Base-by-base conservation (phyloP, 306 rosid species). In the Boehmeria nivea region DNA sequence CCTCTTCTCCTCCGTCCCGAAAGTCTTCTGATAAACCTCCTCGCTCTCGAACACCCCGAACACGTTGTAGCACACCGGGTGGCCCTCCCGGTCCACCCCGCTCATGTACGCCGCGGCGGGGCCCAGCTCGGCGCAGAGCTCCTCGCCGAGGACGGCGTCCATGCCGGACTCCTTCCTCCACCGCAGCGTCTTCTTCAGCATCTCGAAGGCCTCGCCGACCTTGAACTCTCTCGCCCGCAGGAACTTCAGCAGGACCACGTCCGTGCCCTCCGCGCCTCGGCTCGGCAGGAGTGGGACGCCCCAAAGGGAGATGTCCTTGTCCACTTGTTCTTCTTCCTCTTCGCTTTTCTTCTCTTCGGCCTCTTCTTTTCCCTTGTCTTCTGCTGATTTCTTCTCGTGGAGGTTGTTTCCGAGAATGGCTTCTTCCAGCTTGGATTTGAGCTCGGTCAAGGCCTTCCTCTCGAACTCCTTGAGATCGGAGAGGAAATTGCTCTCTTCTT, bases 181-280 rank as follows among this genome's bases (percentile, higher is more conserved):
- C 1, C 68, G 68, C 17, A 88, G 83, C 0, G 95, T 85, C 57
- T 78, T 79, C 62, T 66, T 79, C 17, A 88, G 67, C 97, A 88
- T 88, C 11, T 36, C 74, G 20, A 78, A 76, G 0, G 97, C 88
- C 0, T 88, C 96, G 27, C 71, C 81, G 43, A 85, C 94, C 77
- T 80, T 88, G 74, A 88, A 88, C 47, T 88, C 96, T 68, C 96
- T 76, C 0, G 96, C 96, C 71, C 96, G 61, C 14, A 88, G 61
- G 68, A 88, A 88, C 43, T 88, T 85, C 11, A 88, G 67, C 33
- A 88, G 91, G 28, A 88, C 65, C 14, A 85, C 91, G 3, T 88
- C 94, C 9, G 88, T 85, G 5, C 86, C 68, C 63, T 82, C 94
- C 6, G 68, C 74, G 2, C 81, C 81, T 9, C 26, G 62, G 8